A percentile compares a stretch with the other conserved stretches of the same genome.
Evolutionary conservation across 768 basidiomycete genomes (phyloP).

Genomic region (Suillus variegatus): DNA sequence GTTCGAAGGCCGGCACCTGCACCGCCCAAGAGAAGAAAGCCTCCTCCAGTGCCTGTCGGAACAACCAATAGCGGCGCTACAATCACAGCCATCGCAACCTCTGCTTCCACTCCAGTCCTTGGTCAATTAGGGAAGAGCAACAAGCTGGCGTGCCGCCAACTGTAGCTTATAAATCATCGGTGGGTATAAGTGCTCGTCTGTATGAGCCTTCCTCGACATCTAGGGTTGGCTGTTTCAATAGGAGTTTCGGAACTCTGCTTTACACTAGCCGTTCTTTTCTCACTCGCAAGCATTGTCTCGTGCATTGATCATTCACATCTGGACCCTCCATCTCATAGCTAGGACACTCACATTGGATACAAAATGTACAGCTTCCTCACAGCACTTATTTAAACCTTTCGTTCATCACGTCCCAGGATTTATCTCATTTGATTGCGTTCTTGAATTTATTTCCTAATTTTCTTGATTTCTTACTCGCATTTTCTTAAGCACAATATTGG

Average conservation of each 20-base stretch:
- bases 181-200: neutral
- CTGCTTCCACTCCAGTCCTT: constrained; percentile 27
- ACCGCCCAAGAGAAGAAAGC: constrained; percentile 67
- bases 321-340: neutral
- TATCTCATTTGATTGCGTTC: neutral
- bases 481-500: neutral
- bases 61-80: constrained; percentile 52
- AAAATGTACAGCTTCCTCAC: constrained; percentile 5
- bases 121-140: constrained; percentile 21
- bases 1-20: constrained; percentile 62
- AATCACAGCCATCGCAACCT: constrained; percentile 57
- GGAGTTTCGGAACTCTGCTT: neutral
- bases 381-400: neutral
- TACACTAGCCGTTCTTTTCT: neutral
- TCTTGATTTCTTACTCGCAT: neutral
- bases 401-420: neutral
- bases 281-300: neutral
- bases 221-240: neutral
- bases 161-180: neutral
- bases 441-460: neutral
- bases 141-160: neutral
- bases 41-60: constrained; percentile 65
- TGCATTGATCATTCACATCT: constrained; percentile 3
- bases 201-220: neutral
- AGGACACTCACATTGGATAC: constrained; percentile 4